These are phyloP conservation scores for Aristolochia californica DNA, from an alignment of 164 flowering plant genomes.

Conservation along the genomic window DNA sequence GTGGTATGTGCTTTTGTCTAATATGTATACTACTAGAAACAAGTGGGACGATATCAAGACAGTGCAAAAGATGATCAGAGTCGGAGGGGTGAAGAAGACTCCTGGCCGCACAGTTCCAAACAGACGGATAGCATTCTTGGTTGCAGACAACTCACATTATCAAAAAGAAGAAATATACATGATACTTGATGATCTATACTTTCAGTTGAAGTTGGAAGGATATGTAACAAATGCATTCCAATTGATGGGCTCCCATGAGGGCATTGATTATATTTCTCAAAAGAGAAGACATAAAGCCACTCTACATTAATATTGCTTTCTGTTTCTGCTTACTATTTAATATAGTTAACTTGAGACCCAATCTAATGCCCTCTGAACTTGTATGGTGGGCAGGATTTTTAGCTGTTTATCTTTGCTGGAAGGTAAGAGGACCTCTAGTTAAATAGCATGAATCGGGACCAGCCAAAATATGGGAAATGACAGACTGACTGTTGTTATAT, in stretches of 20 bases:
- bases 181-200: conserved; percentile 22
- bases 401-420: no score
- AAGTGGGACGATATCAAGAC: conserved; percentile 44
- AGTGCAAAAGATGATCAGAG: conserved; percentile 39
- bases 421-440: no score
- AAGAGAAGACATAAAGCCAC: no score
- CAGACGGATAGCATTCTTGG: conserved; percentile 39
- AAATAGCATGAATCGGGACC: no score
- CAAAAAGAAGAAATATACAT: conserved; percentile 27
- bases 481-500: no score
- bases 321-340: no score
- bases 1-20: conserved; percentile 41
- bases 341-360: no score
- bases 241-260: conserved; percentile 8
- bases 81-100: conserved; percentile 31
- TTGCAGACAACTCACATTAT: conserved; percentile 30
- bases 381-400: no score
- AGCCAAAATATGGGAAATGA: no score
- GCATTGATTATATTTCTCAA: background rate
- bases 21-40: conserved; percentile 26
- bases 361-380: no score
- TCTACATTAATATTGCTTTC: no score
- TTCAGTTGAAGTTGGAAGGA: conserved; percentile 24
- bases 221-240: conserved; percentile 15
- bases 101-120: conserved; percentile 42